phyloP scores from a whole-genome alignment of 345 rosid genomes.

The Euphorbia tirucalli region DNA sequence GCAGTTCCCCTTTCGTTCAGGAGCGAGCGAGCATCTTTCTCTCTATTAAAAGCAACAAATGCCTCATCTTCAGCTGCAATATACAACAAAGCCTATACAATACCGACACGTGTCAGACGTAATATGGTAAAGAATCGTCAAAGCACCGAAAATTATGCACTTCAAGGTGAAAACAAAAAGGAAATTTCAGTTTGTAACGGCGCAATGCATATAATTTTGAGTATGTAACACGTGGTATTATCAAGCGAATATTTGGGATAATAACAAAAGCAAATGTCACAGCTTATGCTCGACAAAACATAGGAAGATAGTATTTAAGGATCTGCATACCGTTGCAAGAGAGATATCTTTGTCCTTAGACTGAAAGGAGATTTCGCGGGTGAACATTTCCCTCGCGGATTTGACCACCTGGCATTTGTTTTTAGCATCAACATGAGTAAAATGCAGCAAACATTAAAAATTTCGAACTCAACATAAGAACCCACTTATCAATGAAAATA shows the following conservation, averaged over 20 bases:
- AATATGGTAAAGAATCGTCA: slow-evolving; percentile 12
- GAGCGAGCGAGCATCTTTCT: slow-evolving; percentile 55
- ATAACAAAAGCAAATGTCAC: background rate
- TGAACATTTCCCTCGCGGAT: slow-evolving; percentile 64
- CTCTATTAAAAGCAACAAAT: slow-evolving; percentile 49
- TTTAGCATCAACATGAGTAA: slow-evolving; percentile 14
- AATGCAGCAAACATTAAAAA: slow-evolving; percentile 16
- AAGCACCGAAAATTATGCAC: background rate
- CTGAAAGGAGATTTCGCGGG: slow-evolving; percentile 63
- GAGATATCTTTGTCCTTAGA: slow-evolving; percentile 77
- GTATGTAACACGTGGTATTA: background rate
- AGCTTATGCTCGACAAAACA: background rate
- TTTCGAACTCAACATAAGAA: background rate
- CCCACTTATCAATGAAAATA: background rate
- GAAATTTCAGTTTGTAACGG: background rate
- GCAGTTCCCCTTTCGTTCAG: slow-evolving; percentile 46
- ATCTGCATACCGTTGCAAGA: slow-evolving; percentile 60
- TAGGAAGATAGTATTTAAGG: background rate
- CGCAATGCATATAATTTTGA: background rate
- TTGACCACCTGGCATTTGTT: slow-evolving; percentile 48
- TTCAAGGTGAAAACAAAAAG: background rate
- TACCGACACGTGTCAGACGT: slow-evolving; percentile 20
- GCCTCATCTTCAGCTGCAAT: slow-evolving; percentile 96
- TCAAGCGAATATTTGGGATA: background rate
- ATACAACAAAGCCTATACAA: slow-evolving; percentile 70